phyloP scores from a whole-genome alignment of 768 basidiomycete species.

The Amanita muscaria region DNA sequence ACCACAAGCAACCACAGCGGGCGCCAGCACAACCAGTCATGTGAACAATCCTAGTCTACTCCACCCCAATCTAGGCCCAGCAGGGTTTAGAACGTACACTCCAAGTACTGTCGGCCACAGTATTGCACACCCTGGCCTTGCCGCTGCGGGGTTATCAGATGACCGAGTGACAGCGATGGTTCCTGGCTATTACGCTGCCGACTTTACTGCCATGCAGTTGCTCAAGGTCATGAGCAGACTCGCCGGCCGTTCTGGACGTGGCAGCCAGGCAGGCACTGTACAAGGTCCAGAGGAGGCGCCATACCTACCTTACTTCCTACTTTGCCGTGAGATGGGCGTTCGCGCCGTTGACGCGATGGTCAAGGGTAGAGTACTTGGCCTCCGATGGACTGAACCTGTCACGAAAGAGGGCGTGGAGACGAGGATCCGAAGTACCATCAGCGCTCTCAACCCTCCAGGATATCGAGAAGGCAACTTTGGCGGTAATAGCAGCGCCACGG shows the following conservation, averaged over 20 bases:
- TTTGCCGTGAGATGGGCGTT: conserved; percentile 79
- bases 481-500: conserved; percentile 13
- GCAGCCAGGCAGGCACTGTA: conserved; percentile 32
- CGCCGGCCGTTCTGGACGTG: conserved; percentile 21
- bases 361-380: conserved; percentile 62
- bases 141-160: conserved; percentile 11
- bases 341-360: conserved; percentile 82
- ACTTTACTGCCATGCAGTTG: conserved; percentile 73
- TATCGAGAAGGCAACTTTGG: conserved; percentile 9
- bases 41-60: conserved; percentile 39
- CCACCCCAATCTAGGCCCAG: conserved; percentile 50
- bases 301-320: conserved; percentile 69
- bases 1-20: conserved; percentile 21
- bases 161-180: conserved; percentile 26
- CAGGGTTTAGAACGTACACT: conserved; percentile 55
- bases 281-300: conserved; percentile 24
- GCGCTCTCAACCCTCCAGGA: conserved; percentile 9
- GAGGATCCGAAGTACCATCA: conserved; percentile 16
- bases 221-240: conserved; percentile 77
- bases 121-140: background rate
- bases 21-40: conserved; percentile 24
- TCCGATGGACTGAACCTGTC: conserved; percentile 70
- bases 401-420: conserved; percentile 42
- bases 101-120: conserved; percentile 25
- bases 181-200: conserved; percentile 44